A percentile compares a stretch with the other conserved stretches of the same genome.
Conservation (phyloP, 768 basidiomycete genomes). For the Lentinula boryana region DNA sequence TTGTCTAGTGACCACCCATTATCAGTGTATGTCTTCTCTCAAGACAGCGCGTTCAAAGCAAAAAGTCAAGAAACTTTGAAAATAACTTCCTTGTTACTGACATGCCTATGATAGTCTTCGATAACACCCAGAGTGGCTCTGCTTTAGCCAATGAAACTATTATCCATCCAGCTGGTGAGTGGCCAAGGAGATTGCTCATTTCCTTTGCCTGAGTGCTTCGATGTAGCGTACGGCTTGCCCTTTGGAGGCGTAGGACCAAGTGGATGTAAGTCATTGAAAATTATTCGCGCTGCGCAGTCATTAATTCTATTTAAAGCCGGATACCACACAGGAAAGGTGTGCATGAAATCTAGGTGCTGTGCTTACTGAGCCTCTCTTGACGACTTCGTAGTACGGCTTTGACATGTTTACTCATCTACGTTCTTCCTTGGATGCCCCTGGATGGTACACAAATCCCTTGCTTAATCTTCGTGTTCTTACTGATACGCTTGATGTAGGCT, state of each 20-base stretch:
- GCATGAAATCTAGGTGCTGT: constrained; percentile 37
- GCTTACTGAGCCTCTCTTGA: constrained; percentile 44
- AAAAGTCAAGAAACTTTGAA: constrained; percentile 22
- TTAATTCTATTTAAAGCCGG: constrained; percentile 39
- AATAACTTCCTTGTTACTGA: neutral
- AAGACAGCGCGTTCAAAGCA: constrained; percentile 32
- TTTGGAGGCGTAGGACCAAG: constrained; percentile 58
- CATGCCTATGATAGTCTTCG: constrained; percentile 34
- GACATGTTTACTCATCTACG: constrained; percentile 76
- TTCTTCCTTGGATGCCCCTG: constrained; percentile 52
- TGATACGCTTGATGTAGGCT: constrained; percentile 25
- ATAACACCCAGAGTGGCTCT: constrained; percentile 50
- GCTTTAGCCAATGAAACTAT: constrained; percentile 57
- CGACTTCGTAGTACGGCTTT: constrained; percentile 39
- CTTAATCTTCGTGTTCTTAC: constrained; percentile 10
- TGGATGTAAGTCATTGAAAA: constrained; percentile 40
- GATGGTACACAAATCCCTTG: constrained; percentile 34
- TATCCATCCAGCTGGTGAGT: constrained; percentile 41
- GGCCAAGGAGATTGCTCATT: too few species aligned
- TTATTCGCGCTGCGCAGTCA: neutral
- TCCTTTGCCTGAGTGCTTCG: neutral
- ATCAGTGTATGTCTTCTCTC: constrained; percentile 59
- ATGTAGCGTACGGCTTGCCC: constrained; percentile 33
- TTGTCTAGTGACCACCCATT: constrained; percentile 48
- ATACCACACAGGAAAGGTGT: constrained; percentile 58